Evolutionary conservation across 306 rosid genomes (phyloP).

Genomic region (Leucaena leucocephala): DNA sequence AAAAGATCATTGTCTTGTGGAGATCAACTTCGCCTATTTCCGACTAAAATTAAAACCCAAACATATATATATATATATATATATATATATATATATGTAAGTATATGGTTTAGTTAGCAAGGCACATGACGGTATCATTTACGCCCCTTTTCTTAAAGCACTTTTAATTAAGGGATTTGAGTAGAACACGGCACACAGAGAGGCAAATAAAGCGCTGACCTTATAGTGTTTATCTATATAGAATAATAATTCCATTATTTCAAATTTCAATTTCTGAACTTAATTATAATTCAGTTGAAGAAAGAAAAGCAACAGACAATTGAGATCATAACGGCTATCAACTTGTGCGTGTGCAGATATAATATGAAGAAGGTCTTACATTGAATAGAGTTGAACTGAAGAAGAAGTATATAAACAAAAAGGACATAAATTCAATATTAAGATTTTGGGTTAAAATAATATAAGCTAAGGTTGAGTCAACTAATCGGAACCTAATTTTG

Average conservation of each 20-base stretch:
- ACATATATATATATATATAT: no score
- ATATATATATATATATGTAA: no score
- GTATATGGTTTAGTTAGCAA: conserved; percentile 1
- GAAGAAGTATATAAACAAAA: no score
- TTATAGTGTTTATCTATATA: not conserved
- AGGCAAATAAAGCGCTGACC: conserved; percentile 52
- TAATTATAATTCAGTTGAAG: conserved; percentile 10
- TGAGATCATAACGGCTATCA: no score
- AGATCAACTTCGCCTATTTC: conserved; percentile 43
- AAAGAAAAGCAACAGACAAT: not conserved
- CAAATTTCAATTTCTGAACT: conserved; percentile 1
- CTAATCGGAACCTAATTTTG: no score
- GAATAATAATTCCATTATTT: conserved; percentile 7
- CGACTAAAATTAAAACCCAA: conserved; percentile 19
- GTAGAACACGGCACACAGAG: conserved; percentile 26
- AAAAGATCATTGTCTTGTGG: conserved; percentile 12
- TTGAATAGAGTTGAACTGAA: no score
- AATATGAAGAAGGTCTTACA: no score
- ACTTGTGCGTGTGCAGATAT: no score
- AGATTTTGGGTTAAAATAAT: no score
- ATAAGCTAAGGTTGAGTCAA: no score
- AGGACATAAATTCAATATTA: no score
- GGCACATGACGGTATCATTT: conserved; percentile 36
- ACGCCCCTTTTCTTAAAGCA: conserved; percentile 29
- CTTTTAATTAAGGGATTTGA: conserved; percentile 21